phyloP scores from a whole-genome alignment of 352 stramenopile species.

The Pythium chondricola region DNA sequence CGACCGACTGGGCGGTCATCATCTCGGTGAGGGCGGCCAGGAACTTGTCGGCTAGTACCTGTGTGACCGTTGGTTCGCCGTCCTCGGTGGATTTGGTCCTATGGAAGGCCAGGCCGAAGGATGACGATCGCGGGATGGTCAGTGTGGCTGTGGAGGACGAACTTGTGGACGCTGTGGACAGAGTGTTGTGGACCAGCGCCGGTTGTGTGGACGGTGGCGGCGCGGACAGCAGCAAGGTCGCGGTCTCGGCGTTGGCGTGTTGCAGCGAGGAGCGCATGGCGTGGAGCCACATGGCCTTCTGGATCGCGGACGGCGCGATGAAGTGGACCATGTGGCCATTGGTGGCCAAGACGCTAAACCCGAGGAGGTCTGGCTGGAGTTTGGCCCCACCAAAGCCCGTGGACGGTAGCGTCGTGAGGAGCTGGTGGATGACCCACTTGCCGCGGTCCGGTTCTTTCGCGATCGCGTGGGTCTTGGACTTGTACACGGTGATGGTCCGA shows the following conservation, averaged over 20 bases:
- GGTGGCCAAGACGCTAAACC: conserved; percentile 79
- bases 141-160: not conserved
- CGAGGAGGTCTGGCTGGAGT: conserved; percentile 64
- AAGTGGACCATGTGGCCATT: conserved; percentile 84
- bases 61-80: conserved; percentile 54
- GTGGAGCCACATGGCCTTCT: conserved; percentile 81
- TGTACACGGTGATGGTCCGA: conserved; percentile 76
- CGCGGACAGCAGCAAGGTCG: conserved; percentile 23
- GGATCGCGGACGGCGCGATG: conserved; percentile 62
- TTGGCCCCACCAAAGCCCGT: conserved; percentile 77
- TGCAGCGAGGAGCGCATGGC: conserved; percentile 70
- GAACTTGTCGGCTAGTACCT: conserved; percentile 68
- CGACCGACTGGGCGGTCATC: conserved; percentile 28
- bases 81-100: not conserved
- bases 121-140: not conserved
- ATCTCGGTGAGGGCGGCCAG: conserved; percentile 52
- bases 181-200: conserved; percentile 1
- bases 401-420: conserved; percentile 70
- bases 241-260: conserved; percentile 33
- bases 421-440: conserved; percentile 77
- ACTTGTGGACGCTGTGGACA: not conserved
- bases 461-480: conserved; percentile 81
- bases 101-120: not conserved
- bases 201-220: conserved; percentile 16
- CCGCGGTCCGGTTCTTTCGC: conserved; percentile 73